phyloP scores from a whole-genome alignment of 2,329 filamentous ascomycete species.

The Cadophora malorum region DNA sequence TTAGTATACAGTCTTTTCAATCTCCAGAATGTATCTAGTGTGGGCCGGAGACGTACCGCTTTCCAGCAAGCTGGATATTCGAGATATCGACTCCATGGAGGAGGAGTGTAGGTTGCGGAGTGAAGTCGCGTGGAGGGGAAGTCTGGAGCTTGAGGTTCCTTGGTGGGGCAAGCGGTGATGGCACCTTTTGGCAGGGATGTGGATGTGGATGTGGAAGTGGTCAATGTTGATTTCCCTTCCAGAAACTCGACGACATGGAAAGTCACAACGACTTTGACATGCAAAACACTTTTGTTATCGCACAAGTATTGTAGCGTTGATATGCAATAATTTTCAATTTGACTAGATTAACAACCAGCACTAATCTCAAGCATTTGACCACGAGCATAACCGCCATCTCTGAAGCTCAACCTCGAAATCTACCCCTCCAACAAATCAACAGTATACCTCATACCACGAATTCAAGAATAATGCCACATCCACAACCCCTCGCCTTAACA shows the following conservation, averaged over 20 bases:
- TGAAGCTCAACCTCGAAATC: constrained; percentile 4
- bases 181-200: background rate
- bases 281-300: background rate
- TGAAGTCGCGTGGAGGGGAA: constrained; percentile 22
- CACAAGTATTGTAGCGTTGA: background rate
- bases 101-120: constrained; percentile 34
- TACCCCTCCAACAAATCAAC: constrained; percentile 21
- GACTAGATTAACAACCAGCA: constrained; percentile 38
- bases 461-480: constrained; percentile 3
- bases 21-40: constrained; percentile 8
- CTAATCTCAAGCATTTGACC: constrained; percentile 31
- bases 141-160: constrained; percentile 38
- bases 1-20: constrained; percentile 17
- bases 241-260: no score
- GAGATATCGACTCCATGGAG: constrained; percentile 91
- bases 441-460: constrained; percentile 7
- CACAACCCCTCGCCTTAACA: constrained; percentile 54
- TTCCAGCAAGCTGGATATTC: constrained; percentile 93
- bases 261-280: no score
- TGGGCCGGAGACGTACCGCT: constrained; percentile 69
- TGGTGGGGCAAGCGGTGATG: constrained; percentile 18
- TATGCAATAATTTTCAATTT: constrained; percentile 17
- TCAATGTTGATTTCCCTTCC: no score
- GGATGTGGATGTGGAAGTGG: background rate
- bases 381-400: background rate